phyloP scores from a whole-genome alignment of 2,329 filamentous ascomycete genomes.

The Colletotrichum zoysiae region DNA sequence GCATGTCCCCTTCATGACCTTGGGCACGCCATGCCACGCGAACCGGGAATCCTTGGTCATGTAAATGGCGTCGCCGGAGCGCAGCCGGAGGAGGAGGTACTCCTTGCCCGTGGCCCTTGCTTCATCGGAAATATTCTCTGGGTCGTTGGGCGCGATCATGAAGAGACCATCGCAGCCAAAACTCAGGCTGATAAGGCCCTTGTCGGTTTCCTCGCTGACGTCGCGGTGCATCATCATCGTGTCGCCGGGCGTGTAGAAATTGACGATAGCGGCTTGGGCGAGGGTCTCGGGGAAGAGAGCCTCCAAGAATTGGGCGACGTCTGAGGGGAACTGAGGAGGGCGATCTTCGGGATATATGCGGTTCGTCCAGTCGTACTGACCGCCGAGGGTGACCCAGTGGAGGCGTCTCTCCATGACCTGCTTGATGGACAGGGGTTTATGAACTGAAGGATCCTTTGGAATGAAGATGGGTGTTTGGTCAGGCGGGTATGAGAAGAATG shows the following conservation, averaged over 20 bases:
- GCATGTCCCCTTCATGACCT: constrained; percentile 83
- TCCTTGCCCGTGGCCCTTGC: constrained; percentile 53
- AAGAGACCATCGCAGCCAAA: constrained; percentile 93
- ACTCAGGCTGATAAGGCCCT: constrained; percentile 85
- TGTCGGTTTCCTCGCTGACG: constrained; percentile 86
- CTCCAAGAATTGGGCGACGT: constrained; percentile 77
- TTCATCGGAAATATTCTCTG: constrained; percentile 44
- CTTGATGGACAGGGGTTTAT: constrained; percentile 77
- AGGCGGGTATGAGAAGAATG: constrained; percentile 67
- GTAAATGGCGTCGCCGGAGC: constrained; percentile 89
- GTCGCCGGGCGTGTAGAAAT: constrained; percentile 91
- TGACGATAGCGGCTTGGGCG: constrained; percentile 92
- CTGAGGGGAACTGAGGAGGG: constrained; percentile 79
- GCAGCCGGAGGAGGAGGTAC: constrained; percentile 74
- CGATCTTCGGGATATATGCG: constrained; percentile 80
- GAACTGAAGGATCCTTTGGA: constrained; percentile 79
- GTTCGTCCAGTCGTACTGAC: constrained; percentile 95
- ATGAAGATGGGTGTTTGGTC: constrained; percentile 66
- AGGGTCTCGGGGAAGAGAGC: constrained; percentile 80
- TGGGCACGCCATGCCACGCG: constrained; percentile 96
- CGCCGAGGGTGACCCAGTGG: constrained; percentile 94
- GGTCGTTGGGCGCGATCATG: constrained; percentile 75
- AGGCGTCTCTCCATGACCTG: constrained; percentile 83
- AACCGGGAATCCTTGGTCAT: constrained; percentile 87
- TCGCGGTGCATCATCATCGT: constrained; percentile 94